Evolutionary conservation across 495 filamentous ascomycete genomes (phyloP), one percentile per base, ranked within the genome.

Genomic region (Astrocystis sublimbata): DNA sequence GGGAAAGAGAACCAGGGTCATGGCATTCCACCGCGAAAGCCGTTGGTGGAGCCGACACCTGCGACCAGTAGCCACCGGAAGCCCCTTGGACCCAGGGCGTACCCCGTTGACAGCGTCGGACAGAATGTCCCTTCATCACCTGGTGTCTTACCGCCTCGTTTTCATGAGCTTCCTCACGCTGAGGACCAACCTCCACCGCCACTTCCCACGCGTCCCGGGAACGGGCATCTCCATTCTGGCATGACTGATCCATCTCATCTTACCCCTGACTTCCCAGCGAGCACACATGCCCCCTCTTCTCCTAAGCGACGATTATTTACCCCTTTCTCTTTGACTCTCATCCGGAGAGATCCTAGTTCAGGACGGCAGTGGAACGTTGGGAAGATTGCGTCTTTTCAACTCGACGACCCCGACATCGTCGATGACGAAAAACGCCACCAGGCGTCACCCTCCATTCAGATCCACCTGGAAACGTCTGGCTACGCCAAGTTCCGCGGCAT

Each of bases 341-440:
- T 98, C 55, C 89, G 94, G 13, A 89, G 94, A 35, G 92, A 97
- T 74, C 89, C 92, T 3, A 78, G 84, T 1, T 88, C 88, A 26
- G 86, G 88, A 10, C 82, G 80, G 40, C 94, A 98, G 71, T 96
- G 91, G 91, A 97, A 97, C 65, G 86, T 97, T 28, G 92, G 89
- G 5, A 89, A 78, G 42, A 85, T 96, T 41, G 79, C 80, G 2
- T 76, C 78, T 5, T 75, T 81, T 60, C 76, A 78, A 60, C 68
- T 79, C 59, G 76, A 76, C 66, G 82, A 86, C 23, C 78, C 78
- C 3, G 88, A 85, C 0, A 78, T 83, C 0, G 87, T 88, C 19
- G 89, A 89, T 68, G 77, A 77, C 36, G 86, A 85, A 49, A 68
- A 57, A 31, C 45, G 65, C 6, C 61, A 68, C 7, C 64, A 68